Base-by-base conservation (phyloP, 306 rosid genomes). In the Rosa persica region DNA sequence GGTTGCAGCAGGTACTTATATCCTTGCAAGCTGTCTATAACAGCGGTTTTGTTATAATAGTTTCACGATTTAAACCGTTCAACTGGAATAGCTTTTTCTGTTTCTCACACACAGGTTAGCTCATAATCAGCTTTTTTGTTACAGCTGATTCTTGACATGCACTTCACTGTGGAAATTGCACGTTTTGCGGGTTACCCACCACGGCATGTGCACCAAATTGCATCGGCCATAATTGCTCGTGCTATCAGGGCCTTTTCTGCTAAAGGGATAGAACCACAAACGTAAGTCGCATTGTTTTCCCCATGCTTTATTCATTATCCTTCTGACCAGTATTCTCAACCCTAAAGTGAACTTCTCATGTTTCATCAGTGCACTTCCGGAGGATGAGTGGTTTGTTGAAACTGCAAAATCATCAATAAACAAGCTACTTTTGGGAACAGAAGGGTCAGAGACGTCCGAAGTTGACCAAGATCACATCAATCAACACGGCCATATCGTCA, bases 61-160 rank as follows among this genome's bases (percentile, higher is more conserved):
- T 62, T 48, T 57, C n/a, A 6, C 6, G 38, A 46, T 23, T 34
- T 15, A 23, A 65, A 67, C 44, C 0, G 12, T 15, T 12, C n/a
- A 38, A 49, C n/a, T 55, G 3, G 68, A 40, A 36, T 36, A 27
- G 15, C 6, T 36, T 0, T 36, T 8, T 65, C 25, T 17, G 7
- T 66, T 3, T 55, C 47, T 64, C 19, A n/a, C 15, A 4, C 61
- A 3, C 16, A 75, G 70, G 10, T 44, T 46, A 46, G 46, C 79
- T 12, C 13, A 62, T 30, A 43, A 60, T 46, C 61, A 60, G 48
- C 81, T 71, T 17, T 66, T 15, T 67, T 84, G 75, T 83, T 76
- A 78, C 94, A 95, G 99, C 84, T 95, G 70, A 91, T 95, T 86
- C 97, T 95, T 78, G 98, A 95, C 78, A 93, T 95, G 99, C 99